These are phyloP conservation scores for Lecanicillium sp. DNA, from an alignment of 2,329 filamentous ascomycete genomes.

Conservation along the genomic window DNA sequence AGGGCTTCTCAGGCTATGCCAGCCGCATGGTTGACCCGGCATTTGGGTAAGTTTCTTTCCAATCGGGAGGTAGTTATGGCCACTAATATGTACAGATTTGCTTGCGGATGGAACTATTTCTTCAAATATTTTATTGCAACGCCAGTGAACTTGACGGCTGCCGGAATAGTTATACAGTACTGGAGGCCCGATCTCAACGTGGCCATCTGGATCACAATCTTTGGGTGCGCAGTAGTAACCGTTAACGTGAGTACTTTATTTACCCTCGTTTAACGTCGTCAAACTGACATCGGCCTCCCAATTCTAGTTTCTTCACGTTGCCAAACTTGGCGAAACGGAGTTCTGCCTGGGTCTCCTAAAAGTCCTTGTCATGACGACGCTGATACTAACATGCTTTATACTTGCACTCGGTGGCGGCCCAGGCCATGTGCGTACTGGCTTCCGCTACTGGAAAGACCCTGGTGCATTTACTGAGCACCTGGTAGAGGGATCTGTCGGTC, in stretches of 20 bases:
- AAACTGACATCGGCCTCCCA: no score
- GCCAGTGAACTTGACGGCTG: slow-evolving; percentile 27
- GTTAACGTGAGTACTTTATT: no score
- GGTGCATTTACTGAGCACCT: background rate
- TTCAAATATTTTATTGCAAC: slow-evolving; percentile 31
- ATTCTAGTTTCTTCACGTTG: no score
- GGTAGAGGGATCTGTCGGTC: background rate
- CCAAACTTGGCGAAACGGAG: background rate
- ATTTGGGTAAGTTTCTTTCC: slow-evolving; percentile 14
- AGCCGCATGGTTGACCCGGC: slow-evolving; percentile 17
- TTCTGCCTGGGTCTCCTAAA: background rate
- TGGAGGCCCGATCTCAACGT: no score
- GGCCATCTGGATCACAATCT: no score
- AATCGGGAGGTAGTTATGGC: background rate
- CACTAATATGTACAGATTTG: background rate
- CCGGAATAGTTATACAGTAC: slow-evolving; percentile 24
- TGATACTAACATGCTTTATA: background rate
- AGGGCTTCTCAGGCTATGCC: slow-evolving; percentile 15
- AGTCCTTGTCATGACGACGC: background rate
- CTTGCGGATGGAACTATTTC: no score
- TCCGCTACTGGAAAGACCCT: background rate
- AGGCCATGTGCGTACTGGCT: background rate
- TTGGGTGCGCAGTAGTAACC: no score
- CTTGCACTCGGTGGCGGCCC: background rate
- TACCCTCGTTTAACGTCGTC: no score